Evolutionary conservation across 768 basidiomycete species (phyloP), one percentile per base, ranked within the genome.

Genomic region (Lactarius vividus): DNA sequence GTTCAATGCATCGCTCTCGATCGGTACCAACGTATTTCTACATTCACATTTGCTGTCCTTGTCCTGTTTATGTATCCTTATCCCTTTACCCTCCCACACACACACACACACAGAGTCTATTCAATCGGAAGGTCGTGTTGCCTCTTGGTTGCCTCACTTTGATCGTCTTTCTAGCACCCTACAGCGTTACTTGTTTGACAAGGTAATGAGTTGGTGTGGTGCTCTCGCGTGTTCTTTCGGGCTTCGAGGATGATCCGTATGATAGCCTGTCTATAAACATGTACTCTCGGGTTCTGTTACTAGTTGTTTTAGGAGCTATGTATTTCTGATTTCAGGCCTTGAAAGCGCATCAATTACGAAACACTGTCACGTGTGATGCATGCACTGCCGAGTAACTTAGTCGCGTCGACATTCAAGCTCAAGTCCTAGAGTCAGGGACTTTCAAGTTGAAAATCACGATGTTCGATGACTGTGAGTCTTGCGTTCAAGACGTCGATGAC

Each of bases 391-490:
- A 44, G 20, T 44, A n/a, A n/a, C n/a, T n/a, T n/a, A 11, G n/a
- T n/a, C n/a, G 23, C 49, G 49, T 26, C 49, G 4, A n/a, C 46
- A 15, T 11, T 26, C 23, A 40, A 40, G 40, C 40, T 40, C 40
- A 40, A 52, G 49, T 11, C 20, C 1, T 28, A 23, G 49, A 9
- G 23, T 15, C 23, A 9, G 44, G 44, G 11, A 28, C 49, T 28
- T 2, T 13, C 16, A 29, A 58, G 35, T 58, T 16, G 15, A 40
- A 52, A 42, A 3, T 37, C 31, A 61, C 55, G 33, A 79, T 79
- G 78, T 77, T 80, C 63, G 79, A 80, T 70, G 80, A 80, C 28
- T 81, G 80, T 79, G 63, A 70, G 79, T 72, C 63, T 49, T 57
- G 59, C 9, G 35, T 23, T 35, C 29, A 29, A 29, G 20, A 54